Conservation (phyloP, 768 basidiomycete species). For the Cystofilobasidium ferigula region DNA sequence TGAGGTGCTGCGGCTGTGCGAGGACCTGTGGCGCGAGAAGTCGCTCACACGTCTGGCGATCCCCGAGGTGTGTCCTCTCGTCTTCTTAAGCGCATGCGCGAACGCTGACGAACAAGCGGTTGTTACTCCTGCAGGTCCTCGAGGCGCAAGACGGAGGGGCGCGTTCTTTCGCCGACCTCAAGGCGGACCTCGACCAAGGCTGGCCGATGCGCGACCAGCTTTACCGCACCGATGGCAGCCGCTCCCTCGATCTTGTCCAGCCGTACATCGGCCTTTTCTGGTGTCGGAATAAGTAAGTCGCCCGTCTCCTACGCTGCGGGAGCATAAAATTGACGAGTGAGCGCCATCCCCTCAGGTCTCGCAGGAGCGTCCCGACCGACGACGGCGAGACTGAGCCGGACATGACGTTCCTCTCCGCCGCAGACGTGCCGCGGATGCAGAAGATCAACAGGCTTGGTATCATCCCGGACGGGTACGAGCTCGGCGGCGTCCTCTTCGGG, state of each 20-base stretch:
- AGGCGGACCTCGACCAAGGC: conserved; percentile 2
- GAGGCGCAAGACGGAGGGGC: neutral
- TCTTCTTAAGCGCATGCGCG: neutral
- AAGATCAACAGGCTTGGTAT: neutral
- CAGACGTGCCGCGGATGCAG: neutral
- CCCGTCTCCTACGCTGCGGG: neutral
- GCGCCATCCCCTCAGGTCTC: neutral
- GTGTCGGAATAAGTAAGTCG: conserved; percentile 6
- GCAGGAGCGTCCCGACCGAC: neutral
- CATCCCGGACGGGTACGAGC: neutral
- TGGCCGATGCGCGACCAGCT: conserved; percentile 19
- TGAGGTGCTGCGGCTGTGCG: neutral
- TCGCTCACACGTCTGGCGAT: neutral
- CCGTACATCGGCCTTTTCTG: conserved; percentile 17
- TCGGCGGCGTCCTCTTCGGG: neutral
- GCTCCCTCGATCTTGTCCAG: neutral
- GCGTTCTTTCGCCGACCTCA: conserved; percentile 10
- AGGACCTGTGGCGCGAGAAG: neutral
- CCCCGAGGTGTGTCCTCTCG: neutral
- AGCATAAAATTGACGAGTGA: too few relatives aligned
- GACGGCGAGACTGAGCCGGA: neutral
- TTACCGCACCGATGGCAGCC: neutral
- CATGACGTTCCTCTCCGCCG: neutral
- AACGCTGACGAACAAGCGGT: neutral
- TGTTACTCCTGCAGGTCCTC: neutral